Evolutionary conservation across 495 filamentous ascomycete species (phyloP), one percentile per base, ranked within the genome.

Genomic region (Ramalina intermedia): DNA sequence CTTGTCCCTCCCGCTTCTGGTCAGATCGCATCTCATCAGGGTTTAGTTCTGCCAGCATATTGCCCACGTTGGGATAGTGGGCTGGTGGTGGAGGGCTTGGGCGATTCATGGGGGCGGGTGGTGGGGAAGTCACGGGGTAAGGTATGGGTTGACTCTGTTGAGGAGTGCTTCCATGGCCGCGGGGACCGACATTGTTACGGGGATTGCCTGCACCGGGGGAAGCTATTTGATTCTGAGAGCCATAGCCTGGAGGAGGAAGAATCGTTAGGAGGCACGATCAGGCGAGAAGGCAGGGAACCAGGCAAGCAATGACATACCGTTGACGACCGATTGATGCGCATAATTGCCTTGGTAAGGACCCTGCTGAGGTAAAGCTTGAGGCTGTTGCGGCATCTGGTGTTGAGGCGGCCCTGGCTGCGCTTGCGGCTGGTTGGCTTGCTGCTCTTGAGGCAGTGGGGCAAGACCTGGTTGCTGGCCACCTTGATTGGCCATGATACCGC

Each of bases 401-500:
- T 73, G 72, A 56, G 72, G 73, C 59, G 75, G 75, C 63, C 79
- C 75, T 57, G 69, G 72, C 58, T 73, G 70, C 63, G 68, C 68
- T 43, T 55, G 55, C 12, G 35, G 63, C 52, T 78, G 73, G 56
- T 77, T 74, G 58, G 74, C 72, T 60, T 75, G 74, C 61, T 76
- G 73, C 60, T 80, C 78, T 62, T 75, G 76, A 50, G 79, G 79
- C 52, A 85, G 87, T 58, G 89, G 91, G 47, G 87, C 88, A 60
- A 94, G 83, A 54, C 83, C 82, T 50, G 87, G 85, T 13, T 76
- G 80, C 71, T 87, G 87, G 58, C 79, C 80, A 60, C 81, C 83
- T 65, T 82, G 82, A 49, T 89, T 90, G 51, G 91, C 75, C 85
- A 98, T 96, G 56, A 98, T 95, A 21, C 85, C 87, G 54, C 87